phyloP scores from a whole-genome alignment of 2,329 filamentous ascomycete genomes.

The Hypoxylon sp. region DNA sequence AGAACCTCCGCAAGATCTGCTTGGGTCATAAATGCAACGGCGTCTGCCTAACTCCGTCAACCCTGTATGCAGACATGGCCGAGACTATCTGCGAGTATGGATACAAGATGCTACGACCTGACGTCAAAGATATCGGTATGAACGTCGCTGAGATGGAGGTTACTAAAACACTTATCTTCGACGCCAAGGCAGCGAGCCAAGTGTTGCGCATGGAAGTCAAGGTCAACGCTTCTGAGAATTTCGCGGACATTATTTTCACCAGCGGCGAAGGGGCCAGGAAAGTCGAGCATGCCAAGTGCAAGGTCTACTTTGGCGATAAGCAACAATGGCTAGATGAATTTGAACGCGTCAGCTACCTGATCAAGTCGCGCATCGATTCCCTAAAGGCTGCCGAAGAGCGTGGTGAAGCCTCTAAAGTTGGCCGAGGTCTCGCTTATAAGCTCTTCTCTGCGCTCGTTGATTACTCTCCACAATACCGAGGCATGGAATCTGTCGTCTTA shows the following conservation, averaged over 20 bases:
- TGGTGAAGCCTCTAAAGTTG: constrained; percentile 75
- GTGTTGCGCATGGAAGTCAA: constrained; percentile 68
- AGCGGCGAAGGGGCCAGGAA: constrained; percentile 67
- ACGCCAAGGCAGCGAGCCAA: constrained; percentile 58
- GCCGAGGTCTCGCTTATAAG: constrained; percentile 82
- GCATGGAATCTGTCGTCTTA: constrained; percentile 67
- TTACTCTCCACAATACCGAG: constrained; percentile 62
- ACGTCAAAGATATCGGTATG: constrained; percentile 62
- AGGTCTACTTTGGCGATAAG: constrained; percentile 67
- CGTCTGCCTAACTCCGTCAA: constrained; percentile 70
- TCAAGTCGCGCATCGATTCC: constrained; percentile 68
- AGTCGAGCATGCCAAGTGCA: constrained; percentile 68
- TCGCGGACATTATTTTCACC: constrained; percentile 65
- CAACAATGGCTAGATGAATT: constrained; percentile 71
- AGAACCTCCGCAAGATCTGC: constrained; percentile 68
- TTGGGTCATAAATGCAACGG: constrained; percentile 74
- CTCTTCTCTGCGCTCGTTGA: constrained; percentile 66
- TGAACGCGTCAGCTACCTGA: constrained; percentile 72
- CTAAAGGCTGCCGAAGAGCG: constrained; percentile 68
- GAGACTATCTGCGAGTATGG: constrained; percentile 71
- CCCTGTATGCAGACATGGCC: constrained; percentile 59
- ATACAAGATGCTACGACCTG: constrained; percentile 69
- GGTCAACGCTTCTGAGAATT: constrained; percentile 64
- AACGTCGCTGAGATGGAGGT: constrained; percentile 75
- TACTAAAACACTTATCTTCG: constrained; percentile 72